Conservation (phyloP, 768 basidiomycete genomes). For the Punctularia strigosozonata region DNA sequence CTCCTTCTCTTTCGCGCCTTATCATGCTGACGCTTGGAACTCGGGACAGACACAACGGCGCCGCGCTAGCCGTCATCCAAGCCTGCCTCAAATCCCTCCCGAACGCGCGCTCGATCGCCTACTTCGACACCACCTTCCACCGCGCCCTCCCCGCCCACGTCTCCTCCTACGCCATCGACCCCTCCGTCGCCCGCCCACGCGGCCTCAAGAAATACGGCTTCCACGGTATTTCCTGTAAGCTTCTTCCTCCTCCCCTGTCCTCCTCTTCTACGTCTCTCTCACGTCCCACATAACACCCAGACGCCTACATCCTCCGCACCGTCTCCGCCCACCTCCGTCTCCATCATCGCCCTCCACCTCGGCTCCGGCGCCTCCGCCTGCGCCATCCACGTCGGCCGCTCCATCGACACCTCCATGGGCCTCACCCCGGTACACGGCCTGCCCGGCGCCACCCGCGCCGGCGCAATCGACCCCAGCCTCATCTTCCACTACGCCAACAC, state of each 20-base stretch:
- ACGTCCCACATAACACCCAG: conserved; percentile 42
- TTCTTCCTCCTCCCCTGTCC: conserved; percentile 6
- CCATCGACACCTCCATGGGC: conserved; percentile 86
- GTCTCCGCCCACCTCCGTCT: conserved; percentile 48
- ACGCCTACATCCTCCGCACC: conserved; percentile 54
- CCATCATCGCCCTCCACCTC: conserved; percentile 76
- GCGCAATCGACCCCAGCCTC: conserved; percentile 73
- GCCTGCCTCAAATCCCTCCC: conserved; percentile 54
- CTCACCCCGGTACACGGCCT: conserved; percentile 82
- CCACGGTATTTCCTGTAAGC: conserved; percentile 70
- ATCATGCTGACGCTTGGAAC: conserved; percentile 5
- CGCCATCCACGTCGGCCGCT: conserved; percentile 59
- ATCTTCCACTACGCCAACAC: conserved; percentile 71
- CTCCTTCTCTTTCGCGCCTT: not conserved
- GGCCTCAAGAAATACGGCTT: conserved; percentile 87
- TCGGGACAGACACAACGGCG: conserved; percentile 42
- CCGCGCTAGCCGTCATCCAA: conserved; percentile 47
- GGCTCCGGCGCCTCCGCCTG: conserved; percentile 87
- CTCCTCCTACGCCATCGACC: conserved; percentile 69
- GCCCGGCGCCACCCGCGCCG: conserved; percentile 81
- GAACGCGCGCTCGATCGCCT: conserved; percentile 61
- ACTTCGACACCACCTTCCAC: conserved; percentile 87
- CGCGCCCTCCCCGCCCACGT: conserved; percentile 64
- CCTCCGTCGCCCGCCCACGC: conserved; percentile 42
- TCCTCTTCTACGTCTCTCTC: conserved; percentile 77